Evolutionary conservation across 805 yeast species (phyloP).

Genomic region (Candida maltosa): DNA sequence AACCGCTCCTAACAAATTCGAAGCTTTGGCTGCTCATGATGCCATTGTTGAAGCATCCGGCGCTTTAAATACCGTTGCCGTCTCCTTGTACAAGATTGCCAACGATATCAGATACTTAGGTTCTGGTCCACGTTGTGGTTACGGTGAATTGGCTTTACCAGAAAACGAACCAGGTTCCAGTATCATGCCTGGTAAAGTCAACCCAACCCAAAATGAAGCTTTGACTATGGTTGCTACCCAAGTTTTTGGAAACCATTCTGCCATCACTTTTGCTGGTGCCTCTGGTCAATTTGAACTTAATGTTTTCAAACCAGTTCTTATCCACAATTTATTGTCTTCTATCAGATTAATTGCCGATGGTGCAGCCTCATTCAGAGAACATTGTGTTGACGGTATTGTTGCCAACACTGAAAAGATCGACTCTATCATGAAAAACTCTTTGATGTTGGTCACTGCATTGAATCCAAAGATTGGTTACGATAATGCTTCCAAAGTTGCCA

Average conservation of each 20-base stretch:
- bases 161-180: conserved; percentile 41
- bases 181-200: conserved; percentile 42
- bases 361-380: conserved; percentile 28
- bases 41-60: conserved; percentile 40
- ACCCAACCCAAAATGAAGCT: conserved; percentile 40
- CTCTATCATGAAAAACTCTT: conserved; percentile 34
- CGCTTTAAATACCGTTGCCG: conserved; percentile 36
- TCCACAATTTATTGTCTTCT: conserved; percentile 32
- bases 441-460: conserved; percentile 40
- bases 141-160: conserved; percentile 37
- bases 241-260: conserved; percentile 37
- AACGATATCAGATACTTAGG: conserved; percentile 39
- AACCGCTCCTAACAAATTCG: conserved; percentile 40
- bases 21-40: conserved; percentile 40
- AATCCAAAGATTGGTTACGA: conserved; percentile 41
- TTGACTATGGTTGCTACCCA: conserved; percentile 39
- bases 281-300: conserved; percentile 40
- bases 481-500: conserved; percentile 38
- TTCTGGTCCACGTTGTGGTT: conserved; percentile 40
- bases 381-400: conserved; percentile 36
- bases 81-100: conserved; percentile 36
- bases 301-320: conserved; percentile 40
- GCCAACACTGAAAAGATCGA: conserved; percentile 36
- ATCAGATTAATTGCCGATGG: conserved; percentile 35
- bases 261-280: conserved; percentile 38